Evolutionary conservation across 1,284 basidiomycete genomes (phyloP), one percentile per base, ranked within the genome.

Genomic region (Tilletiaria anomala): DNA sequence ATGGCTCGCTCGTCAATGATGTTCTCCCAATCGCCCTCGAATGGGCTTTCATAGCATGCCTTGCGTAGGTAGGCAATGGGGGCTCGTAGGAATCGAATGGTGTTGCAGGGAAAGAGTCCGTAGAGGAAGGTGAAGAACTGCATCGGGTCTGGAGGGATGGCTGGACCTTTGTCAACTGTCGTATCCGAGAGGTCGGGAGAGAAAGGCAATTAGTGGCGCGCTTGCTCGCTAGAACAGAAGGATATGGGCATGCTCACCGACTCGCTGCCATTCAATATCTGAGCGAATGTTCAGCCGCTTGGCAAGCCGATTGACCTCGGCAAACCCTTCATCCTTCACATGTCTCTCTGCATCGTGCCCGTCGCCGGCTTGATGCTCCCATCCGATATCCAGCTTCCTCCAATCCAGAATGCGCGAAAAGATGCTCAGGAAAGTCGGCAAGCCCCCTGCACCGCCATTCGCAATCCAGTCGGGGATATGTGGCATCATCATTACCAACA

Each of bases 71-170:
- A 84, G 35, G 68, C 67, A 17, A 73, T 71, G 3, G 85, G 82
- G 23, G 71, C 69, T 38, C 77, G 76, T 47, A 87, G 65, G 65
- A 88, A 88, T 45, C 73, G 73, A 44, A 88, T 70, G 35, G 79
- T 70, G 70, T 86, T 86, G 71, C 78, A 81, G 2, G 85, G 85
- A 67, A 82, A 89, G 40, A 89, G 75, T 55, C 84, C 88, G 68
- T 87, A 89, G 51, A 89, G 70, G 42, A 77, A 73, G 5, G 80
- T 80, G 69, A 86, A 88, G 29, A 69, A 6, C 43, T 45, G 10
- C 48, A 42, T 34, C 54, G n/a, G 21, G 15, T 16, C 8, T 45
- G 19, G 14, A 50, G 46, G 24, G 52, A 51, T n/a, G 48, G 43
- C 32, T 54, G 43, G 39, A 49, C n/a, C n/a, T n/a, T n/a, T n/a